Base-by-base conservation (phyloP, 2,329 filamentous ascomycete genomes). In the Arthroderma uncinatum region DNA sequence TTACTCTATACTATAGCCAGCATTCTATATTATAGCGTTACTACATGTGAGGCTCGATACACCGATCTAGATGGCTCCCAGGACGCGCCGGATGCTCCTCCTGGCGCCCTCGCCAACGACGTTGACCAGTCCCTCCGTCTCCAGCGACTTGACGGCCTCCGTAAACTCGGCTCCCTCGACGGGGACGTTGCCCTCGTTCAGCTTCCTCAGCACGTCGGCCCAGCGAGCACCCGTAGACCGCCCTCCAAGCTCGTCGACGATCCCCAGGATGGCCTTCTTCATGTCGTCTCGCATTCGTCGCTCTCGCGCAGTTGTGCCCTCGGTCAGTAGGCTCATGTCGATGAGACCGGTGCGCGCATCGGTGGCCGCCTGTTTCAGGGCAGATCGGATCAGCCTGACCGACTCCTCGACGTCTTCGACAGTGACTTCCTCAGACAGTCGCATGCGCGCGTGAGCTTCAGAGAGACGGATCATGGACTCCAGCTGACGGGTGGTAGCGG, bases 391-490 rank as follows among this genome's bases (percentile, higher is more conserved):
- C 42, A 98, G 79, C 9, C 93, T 86, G 50, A 95, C 89, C 0
- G 93, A 91, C 75, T 98, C 93, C 53, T 83, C 76, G 4, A 98
- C 94, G 66, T 98, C 94, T 53, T 81, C 80, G 28, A 80, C 82
- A 0, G 87, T 90, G 42, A 98, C 93, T 12, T 78, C 81, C 2
- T 78, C 70, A 0, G 86, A 82, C 4, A 98, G 81, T 2, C 93
- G 87, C 94, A 98, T 98, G 73, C 96, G 96, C 53, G 93, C 94
- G 72, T 98, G 94, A 0, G 91, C 93, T 76, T 98, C 93, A 1
- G 91, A 77, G 2, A 98, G 85, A 60, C 93, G 92, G 68, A 98
- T 97, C 94, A 98, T 98, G 48, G 87, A 93, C 74, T 98, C 94
- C 4, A 98, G 80, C 73, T 98, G 93, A 68, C 93, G 83, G 0